Conservation (phyloP, 2,329 filamentous ascomycete species). For the Diaporthe caulivora region DNA sequence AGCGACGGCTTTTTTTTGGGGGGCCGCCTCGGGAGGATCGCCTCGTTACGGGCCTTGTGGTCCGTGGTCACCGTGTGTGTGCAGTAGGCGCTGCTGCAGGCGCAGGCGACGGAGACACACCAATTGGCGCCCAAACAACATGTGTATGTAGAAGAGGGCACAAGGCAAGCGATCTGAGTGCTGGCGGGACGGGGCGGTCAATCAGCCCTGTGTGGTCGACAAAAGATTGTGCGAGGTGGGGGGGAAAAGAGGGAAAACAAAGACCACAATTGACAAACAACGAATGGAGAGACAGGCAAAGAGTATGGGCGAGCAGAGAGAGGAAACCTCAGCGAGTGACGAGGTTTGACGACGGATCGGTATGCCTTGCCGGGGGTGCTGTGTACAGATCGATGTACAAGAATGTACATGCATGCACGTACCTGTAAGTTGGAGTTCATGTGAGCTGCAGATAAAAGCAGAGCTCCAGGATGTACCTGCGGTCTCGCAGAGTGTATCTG, state of each 20-base stretch:
- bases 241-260: no score
- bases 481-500: not conserved
- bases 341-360: conserved; percentile 13
- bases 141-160: not conserved
- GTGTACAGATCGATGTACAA: not conserved
- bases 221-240: not conserved
- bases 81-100: conserved; percentile 18
- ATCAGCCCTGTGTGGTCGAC: conserved; percentile 14
- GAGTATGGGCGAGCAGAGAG: not conserved
- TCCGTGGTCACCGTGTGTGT: conserved; percentile 24
- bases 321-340: no score
- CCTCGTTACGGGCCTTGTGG: conserved; percentile 9
- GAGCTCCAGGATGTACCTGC: not conserved
- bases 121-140: conserved; percentile 8
- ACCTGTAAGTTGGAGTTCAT: not conserved
- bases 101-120: conserved; percentile 14
- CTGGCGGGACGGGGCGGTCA: not conserved
- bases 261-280: not conserved
- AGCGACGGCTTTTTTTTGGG: not conserved
- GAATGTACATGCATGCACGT: not conserved
- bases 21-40: not conserved
- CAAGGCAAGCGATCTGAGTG: not conserved
- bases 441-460: not conserved
- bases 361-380: conserved; percentile 3
- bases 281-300: conserved; percentile 2